These are phyloP conservation scores for Lepiota brunneoincarnata DNA, from an alignment of 768 basidiomycete species.

Conservation along the genomic window DNA sequence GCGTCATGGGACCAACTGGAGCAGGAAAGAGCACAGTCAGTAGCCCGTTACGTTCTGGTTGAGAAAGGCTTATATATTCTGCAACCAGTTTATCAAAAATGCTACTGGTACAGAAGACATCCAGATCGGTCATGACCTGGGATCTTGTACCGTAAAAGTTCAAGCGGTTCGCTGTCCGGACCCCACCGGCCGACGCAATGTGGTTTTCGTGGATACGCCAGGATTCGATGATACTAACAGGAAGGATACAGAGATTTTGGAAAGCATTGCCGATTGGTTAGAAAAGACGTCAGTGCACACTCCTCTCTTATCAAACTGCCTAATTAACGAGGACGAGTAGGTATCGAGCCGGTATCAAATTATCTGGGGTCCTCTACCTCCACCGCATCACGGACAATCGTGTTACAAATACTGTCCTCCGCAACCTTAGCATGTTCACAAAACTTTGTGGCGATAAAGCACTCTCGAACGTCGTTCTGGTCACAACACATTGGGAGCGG, in stretches of 20 bases:
- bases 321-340: neutral
- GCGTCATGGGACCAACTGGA: constrained; percentile 24
- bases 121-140: constrained; percentile 3
- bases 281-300: constrained; percentile 2
- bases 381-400: constrained; percentile 11
- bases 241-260: constrained; percentile 10
- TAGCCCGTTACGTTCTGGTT: neutral
- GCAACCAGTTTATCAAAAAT: constrained; percentile 9
- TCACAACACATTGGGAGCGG: constrained; percentile 13
- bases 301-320: neutral
- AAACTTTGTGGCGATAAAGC: constrained; percentile 9
- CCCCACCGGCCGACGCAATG: neutral
- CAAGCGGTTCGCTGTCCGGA: neutral
- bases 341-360: constrained; percentile 2
- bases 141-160: constrained; percentile 10
- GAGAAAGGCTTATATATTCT: neutral
- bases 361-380: constrained; percentile 12
- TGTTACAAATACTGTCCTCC: neutral
- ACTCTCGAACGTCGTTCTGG: neutral
- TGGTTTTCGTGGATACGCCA: constrained; percentile 14
- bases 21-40: constrained; percentile 20
- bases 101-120: neutral
- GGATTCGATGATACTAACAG: constrained; percentile 16
- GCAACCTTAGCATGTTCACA: constrained; percentile 8
- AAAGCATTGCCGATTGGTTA: constrained; percentile 10